Conservation (phyloP, 2,329 filamentous ascomycete genomes). For the Paramyrothecium roridum region DNA sequence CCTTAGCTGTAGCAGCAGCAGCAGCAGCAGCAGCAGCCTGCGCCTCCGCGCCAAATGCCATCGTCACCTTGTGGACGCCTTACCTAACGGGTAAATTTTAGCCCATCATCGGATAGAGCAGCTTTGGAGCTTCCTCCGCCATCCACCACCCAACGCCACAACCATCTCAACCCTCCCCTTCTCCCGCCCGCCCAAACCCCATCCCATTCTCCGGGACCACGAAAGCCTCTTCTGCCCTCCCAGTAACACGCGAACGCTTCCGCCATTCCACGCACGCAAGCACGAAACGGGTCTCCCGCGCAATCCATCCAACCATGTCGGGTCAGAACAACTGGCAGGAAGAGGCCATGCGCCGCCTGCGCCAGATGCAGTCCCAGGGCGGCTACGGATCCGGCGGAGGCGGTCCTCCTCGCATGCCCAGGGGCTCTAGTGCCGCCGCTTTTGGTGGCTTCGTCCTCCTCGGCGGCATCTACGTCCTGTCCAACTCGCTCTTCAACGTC, state of each 20-base stretch:
- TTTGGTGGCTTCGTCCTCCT: conserved; percentile 40
- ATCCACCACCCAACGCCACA: conserved; percentile 1
- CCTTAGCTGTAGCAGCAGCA: too few relatives aligned
- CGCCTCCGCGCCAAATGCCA: conserved; percentile 10
- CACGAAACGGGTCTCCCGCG: background rate
- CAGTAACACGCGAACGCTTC: background rate
- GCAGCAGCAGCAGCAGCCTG: conserved; percentile 12
- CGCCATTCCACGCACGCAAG: background rate
- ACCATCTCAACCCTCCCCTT: background rate
- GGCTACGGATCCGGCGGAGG: conserved; percentile 36
- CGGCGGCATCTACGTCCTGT: conserved; percentile 48
- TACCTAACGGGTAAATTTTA: background rate
- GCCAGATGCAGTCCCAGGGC: conserved; percentile 40
- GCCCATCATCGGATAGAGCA: conserved; percentile 6
- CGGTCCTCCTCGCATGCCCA: conserved; percentile 38
- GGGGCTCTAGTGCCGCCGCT: conserved; percentile 35
- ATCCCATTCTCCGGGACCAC: too few relatives aligned
- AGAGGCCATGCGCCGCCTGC: conserved; percentile 49
- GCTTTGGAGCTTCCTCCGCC: conserved; percentile 1
- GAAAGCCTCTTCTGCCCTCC: too few relatives aligned
- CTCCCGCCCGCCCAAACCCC: background rate
- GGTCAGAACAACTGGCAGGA: conserved; percentile 40
- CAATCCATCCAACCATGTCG: conserved; percentile 22
- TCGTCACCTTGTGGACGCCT: conserved; percentile 11
- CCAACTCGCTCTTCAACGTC: conserved; percentile 72